A percentile compares a stretch with the other conserved stretches of the same genome.
Evolutionary conservation across 108 stramenopile genomes (phyloP).

Genomic region (Halocafeteria seosinensis): DNA sequence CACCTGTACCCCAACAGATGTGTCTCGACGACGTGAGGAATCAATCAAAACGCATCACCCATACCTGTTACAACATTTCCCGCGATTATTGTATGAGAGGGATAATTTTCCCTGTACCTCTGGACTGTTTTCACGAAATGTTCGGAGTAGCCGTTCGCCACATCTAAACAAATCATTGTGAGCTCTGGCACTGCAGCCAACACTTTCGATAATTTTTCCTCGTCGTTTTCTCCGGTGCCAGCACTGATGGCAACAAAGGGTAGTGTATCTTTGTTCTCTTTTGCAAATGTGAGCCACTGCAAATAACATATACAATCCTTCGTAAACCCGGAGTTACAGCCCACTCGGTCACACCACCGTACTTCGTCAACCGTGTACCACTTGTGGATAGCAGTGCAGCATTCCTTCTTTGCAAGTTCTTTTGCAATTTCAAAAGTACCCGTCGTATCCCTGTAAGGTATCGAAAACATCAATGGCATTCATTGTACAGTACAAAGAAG

Average conservation of each 20-base stretch:
- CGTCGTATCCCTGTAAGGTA: no score
- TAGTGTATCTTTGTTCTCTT: constrained; percentile 2
- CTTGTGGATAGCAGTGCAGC: constrained; percentile 27
- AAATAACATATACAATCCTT: no score
- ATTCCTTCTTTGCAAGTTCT: constrained; percentile 10
- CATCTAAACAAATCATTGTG: constrained; percentile 27
- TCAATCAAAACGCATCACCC: no score
- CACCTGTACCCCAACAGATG: no score
- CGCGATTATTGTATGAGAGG: constrained; percentile 28
- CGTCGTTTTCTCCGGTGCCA: constrained; percentile 18
- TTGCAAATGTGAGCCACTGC: constrained; percentile 8
- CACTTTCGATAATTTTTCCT: constrained; percentile 8
- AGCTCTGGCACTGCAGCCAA: constrained; percentile 2
- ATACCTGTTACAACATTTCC: constrained; percentile 41
- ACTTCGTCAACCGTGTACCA: constrained; percentile 22
- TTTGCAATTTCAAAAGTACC: constrained; percentile 29
- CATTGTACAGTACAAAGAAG: no score
- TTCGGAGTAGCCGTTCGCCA: constrained; percentile 36
- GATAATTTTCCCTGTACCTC: constrained; percentile 1
- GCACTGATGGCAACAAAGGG: constrained; percentile 12
- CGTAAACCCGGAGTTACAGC: no score
- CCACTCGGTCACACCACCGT: no score
- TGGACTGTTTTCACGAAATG: constrained; percentile 19
- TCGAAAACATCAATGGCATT: no score
- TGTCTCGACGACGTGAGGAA: no score